Base-by-base conservation (phyloP, 495 filamentous ascomycete genomes). In the Ascodesmis nigricans region DNA sequence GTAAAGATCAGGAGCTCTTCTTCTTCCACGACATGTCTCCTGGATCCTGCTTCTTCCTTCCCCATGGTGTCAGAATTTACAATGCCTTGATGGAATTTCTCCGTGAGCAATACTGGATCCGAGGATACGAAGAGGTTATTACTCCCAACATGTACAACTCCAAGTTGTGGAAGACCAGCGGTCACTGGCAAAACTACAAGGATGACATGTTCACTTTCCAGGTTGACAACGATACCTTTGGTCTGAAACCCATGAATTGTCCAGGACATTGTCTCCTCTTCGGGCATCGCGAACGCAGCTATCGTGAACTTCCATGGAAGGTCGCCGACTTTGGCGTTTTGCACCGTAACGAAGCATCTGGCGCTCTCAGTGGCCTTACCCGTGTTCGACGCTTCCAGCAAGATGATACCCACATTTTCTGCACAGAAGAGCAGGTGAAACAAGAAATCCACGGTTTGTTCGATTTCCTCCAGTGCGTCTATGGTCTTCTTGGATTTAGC, bases 221-320 rank as follows among this genome's bases (percentile, higher is more conserved):
- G 21, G 67, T 83, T 21, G 81, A 95, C 49, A 92, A 95, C 64
- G 71, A 79, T 36, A 67, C 75, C 29, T 82, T 68, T 54, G 76
- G 62, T 8, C 64, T 97, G 25, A 97, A 97, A 60, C 87, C 90
- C 21, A 97, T 97, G 87, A 95, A 95, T 57, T 97, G 87, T 57
- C 87, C 90, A 2, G 80, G 77, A 5, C 78, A 87, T 55, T 77
- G 71, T 45, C 54, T 78, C 17, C 64, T 90, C 37, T 90, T 87
- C 52, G 65, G 58, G 10, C 73, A 78, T 51, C 64, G 75, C 33
- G 81, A 76, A 42, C 65, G 73, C 44, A 82, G 70, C 52, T 87
- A 97, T 58, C 63, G 75, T 38, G 83, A 97, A 49, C 58, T 95
- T 35, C 87, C 87, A 31, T 65, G 84, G 55, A 63, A 83, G 42